Evolutionary conservation across 345 rosid species (phyloP), one percentile per base, ranked within the genome.

Genomic region (Durio zibethinus): DNA sequence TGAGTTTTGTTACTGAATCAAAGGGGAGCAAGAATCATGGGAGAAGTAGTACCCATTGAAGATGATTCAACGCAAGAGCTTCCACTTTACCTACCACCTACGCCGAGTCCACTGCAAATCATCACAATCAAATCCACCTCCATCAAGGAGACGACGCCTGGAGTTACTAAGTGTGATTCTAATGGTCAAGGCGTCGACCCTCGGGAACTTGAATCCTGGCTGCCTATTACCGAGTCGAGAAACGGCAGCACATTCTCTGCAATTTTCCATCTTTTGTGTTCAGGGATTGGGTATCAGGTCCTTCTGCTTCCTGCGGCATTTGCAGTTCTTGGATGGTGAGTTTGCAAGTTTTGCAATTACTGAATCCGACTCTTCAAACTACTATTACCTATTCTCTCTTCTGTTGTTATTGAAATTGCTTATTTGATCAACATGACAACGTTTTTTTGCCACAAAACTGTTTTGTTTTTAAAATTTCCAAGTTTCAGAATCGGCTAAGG

Each of bases 191-290:
- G 7, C 15, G 10, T 48, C 59, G 8, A 6, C 16, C 47, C 53
- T n/a, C 21, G 20, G 11, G 81, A 69, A 67, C 14, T 35, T 18
- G 90, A 88, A 1, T 56, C 69, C 12, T 88, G 88, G 88, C 88
- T 88, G 11, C 91, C 91, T 5, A 70, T 86, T 23, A 88, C 91
- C 0, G 88, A 86, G 68, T 88, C 91, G 0, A 84, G 89, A 82
- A 80, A 84, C 35, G 88, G 89, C 25, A 81, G 23, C 16, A 18
- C 52, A 0, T 65, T 10, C 2, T 52, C 75, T 18, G 62, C 79
- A 4, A 71, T 80, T 6, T 82, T 80, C 25, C 91, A 86, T 73
- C 69, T 82, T 57, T 10, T 88, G 18, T 81, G 77, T n/a, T 86
- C 91, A 4, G 87, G 87, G 40, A 78, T 86, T 10, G 91, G 89